A percentile compares a stretch with the other conserved stretches of the same genome.
phyloP scores from a whole-genome alignment of 176 grass and related monocot genomes.

The Oryza brachyantha region DNA sequence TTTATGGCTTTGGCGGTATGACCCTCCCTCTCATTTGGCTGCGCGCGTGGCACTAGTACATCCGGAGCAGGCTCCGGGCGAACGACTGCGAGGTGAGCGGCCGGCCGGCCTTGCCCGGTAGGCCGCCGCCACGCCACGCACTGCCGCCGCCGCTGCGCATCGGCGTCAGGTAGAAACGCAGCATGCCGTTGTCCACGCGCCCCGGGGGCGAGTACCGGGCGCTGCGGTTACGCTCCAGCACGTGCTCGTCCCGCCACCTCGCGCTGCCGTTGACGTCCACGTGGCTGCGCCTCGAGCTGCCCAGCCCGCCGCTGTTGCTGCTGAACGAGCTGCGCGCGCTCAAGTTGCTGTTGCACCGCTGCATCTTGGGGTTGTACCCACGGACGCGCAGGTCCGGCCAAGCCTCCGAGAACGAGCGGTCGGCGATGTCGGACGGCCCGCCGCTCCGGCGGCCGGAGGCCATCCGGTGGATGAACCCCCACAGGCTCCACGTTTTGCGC shows the following conservation, averaged over 20 bases:
- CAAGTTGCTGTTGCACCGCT: conserved; percentile 75
- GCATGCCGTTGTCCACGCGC: conserved; percentile 79
- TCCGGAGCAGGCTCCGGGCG: conserved; percentile 69
- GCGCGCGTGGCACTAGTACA: conserved; percentile 45
- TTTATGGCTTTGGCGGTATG: conserved; percentile 26
- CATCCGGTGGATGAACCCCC: conserved; percentile 73
- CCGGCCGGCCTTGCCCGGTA: conserved; percentile 56
- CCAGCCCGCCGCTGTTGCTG: conserved; percentile 70
- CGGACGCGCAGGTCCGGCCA: conserved; percentile 61
- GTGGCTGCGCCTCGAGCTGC: conserved; percentile 59
- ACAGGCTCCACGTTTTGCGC: conserved; percentile 88
- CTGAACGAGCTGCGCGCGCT: conserved; percentile 92
- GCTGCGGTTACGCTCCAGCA: conserved; percentile 80
- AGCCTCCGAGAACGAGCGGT: conserved; percentile 84
- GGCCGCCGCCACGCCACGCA: conserved; percentile 25
- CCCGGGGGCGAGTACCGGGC: conserved; percentile 78
- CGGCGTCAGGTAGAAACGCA: conserved; percentile 94
- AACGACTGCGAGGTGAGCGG: conserved; percentile 71
- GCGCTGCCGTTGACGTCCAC: conserved; percentile 41
- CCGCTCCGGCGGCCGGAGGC: conserved; percentile 38
- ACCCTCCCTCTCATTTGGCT: background rate
- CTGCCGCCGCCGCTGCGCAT: conserved; percentile 57
- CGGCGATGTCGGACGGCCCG: conserved; percentile 50
- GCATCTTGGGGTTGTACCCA: conserved; percentile 57
- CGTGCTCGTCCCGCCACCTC: conserved; percentile 41